Base-by-base conservation (phyloP, 208 protist species). In the Porcisia deanei region DNA sequence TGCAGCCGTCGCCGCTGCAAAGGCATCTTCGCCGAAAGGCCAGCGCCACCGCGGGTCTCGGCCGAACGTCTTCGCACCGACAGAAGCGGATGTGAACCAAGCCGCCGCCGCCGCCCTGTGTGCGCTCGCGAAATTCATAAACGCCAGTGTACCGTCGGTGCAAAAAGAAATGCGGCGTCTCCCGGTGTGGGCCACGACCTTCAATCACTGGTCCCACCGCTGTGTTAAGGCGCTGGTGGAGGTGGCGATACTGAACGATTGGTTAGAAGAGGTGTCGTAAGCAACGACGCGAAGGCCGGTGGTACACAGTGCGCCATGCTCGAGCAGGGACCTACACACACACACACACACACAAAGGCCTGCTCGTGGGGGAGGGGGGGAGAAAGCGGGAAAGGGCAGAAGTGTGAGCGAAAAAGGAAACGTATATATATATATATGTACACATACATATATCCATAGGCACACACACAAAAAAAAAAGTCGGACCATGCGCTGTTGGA, bases 221-320 rank as follows among this genome's bases (percentile, higher is more conserved):
- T 92, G 90, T 77, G 89, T 91, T 58, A 80, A 76, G 30, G 81
- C 87, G 12, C 80, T 96, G 69, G 86, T 94, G 18, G 81, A 94
- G 74, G 74, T 94, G 37, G 92, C 84, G 25, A 47, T 94, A 22
- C 72, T 96, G 58, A 96, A 96, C 74, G 80, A 77, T 57, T 96
- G 92, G 92, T 64, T 96, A 49, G 83, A 85, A 61, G 83, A 87
- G 52, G 79, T 85, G 16, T 58, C 58, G 22, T 76, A 37, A 47
- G 47, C 72, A 57, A 34, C 34, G 10, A 43, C 45, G 66, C 14
- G 18, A 57, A 25, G 45, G 8, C 16, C 30, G n/a, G 47, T 37
- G 30, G 66, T 57, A 9, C 45, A 6, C 45, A 6, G 47, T 18
- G 43, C 14, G 30, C 39, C 49, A 55, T 57, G 30, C 41, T 16